Base-by-base conservation (phyloP, 352 stramenopile species). In the Phytophthora brassicae region DNA sequence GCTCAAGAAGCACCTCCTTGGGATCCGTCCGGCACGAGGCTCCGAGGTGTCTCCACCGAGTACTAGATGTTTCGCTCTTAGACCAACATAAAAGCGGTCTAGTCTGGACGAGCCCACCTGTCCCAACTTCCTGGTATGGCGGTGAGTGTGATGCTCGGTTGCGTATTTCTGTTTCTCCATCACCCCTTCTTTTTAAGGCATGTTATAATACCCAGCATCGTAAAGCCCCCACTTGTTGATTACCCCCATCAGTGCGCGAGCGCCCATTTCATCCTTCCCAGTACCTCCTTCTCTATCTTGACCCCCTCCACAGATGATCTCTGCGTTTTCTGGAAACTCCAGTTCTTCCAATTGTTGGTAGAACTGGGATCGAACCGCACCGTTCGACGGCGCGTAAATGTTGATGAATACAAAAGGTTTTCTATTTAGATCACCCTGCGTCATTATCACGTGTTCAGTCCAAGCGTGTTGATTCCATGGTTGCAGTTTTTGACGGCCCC, bases 191-290 rank as follows among this genome's bases (percentile, higher is more conserved):
- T 16, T 16, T 16, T 12, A 2, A 17, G 14, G 19, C 5, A 23
- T 8, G n/a, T 31, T 52, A 8, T 60, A 43, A 19, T 47, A 53
- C 8, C 53, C 53, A 6, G 42, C 53, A n/a, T 60, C 53, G 1
- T 38, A 33, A 4, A 53, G 11, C 3, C 6, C 9, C 4, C 16
- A 6, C n/a, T 19, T 17, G 33, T 7, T 22, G 2, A 28, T 38
- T 2, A 56, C 26, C 4, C 0, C 7, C 6, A 24, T 16, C 4
- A 56, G 23, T 17, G 19, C 36, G 38, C 24, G 22, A 5, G 22
- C 38, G 22, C 12, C 49, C 49, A 3, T 11, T 11, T 56, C 49
- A n/a, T 1, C 26, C 6, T 3, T 36, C 3, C n/a, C 4, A 3
- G 4, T 19, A 14, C 49, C 23, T 24, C 23, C 23, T 11, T 3